Base-by-base conservation (phyloP, 1,284 basidiomycete genomes). In the Veloporphyrellus conicus region DNA sequence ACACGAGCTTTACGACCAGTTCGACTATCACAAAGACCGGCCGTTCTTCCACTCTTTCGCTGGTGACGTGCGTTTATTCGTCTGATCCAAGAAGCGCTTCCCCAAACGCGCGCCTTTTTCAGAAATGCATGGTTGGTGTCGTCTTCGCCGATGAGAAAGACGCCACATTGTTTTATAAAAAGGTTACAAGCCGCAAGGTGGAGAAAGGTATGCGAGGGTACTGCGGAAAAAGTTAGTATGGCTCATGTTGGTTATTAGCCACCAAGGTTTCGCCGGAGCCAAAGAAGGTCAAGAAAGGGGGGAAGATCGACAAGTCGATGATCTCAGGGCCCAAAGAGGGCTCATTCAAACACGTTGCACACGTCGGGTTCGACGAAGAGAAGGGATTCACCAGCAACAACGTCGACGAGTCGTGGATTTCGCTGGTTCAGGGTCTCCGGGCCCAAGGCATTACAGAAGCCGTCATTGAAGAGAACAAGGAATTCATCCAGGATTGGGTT, bases 31-130 rank as follows among this genome's bases (percentile, higher is more conserved):
- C 62, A 80, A 89, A 62, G 95, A 98, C 64, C 78, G 93, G 54
- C 80, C 88, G 2, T 96, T 87, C 77, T 97, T 98, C 66, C 92
- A 97, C 71, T 87, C 92, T 3, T 98, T 97, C 67, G 76, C 86
- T 12, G 89, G 91, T 45, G 93, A 98, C 72, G 92, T 95, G 63
- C 69, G 91, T 80, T 32, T 38, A 16, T 20, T 45, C 45, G 28
- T 28, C n/a, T 20, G 27, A 44, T 42, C 42, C 20, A 11, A 18
- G 19, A 20, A 31, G 22, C 28, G 14, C 29, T n/a, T 8, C 22
- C 35, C 31, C 29, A 53, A 34, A 34, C 36, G 41, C 43, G 33
- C 3, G 34, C 5, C 16, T 18, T 45, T 37, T 36, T 0, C 64
- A 91, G 88, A 76, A 85, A 57, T 93, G 86, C 61, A 87, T 90